These are phyloP conservation scores for Erodium moschatum DNA, from an alignment of 441 rosid species.

Conservation along the genomic window DNA sequence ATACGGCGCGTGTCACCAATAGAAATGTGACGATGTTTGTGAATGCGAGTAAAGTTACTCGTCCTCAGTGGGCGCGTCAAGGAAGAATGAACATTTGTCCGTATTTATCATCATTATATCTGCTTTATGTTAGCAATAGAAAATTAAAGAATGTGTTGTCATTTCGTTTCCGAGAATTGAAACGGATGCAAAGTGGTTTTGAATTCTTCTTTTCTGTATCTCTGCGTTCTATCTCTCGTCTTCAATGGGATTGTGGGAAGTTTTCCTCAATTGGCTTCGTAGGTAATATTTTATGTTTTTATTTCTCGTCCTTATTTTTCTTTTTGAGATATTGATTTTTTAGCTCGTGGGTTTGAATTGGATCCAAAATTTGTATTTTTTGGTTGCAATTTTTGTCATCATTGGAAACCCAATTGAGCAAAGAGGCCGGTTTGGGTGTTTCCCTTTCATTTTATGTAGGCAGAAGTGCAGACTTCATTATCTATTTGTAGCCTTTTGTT, in stretches of 20 bases:
- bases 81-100: slow-evolving; percentile 1
- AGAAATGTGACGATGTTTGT: too few species aligned
- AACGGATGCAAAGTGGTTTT: background rate
- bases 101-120: background rate
- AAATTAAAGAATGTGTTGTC: background rate
- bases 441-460: background rate
- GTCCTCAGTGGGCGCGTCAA: slow-evolving; percentile 3
- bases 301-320: background rate
- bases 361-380: background rate
- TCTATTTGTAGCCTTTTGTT: background rate
- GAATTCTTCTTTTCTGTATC: background rate
- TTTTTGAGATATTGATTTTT: background rate
- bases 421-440: background rate
- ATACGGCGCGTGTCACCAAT: too few species aligned
- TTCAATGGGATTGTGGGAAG: slow-evolving; percentile 25
- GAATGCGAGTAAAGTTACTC: background rate
- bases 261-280: slow-evolving; percentile 25
- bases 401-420: slow-evolving; percentile 7
- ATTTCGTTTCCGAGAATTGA: background rate
- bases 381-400: background rate
- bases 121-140: background rate
- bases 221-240: background rate
- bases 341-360: slow-evolving; percentile 14
- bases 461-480: too few species aligned
- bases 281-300: slow-evolving; percentile 11